Evolutionary conservation across 495 filamentous ascomycete genomes (phyloP).

Genomic region (Barbatosphaeria neglecta): DNA sequence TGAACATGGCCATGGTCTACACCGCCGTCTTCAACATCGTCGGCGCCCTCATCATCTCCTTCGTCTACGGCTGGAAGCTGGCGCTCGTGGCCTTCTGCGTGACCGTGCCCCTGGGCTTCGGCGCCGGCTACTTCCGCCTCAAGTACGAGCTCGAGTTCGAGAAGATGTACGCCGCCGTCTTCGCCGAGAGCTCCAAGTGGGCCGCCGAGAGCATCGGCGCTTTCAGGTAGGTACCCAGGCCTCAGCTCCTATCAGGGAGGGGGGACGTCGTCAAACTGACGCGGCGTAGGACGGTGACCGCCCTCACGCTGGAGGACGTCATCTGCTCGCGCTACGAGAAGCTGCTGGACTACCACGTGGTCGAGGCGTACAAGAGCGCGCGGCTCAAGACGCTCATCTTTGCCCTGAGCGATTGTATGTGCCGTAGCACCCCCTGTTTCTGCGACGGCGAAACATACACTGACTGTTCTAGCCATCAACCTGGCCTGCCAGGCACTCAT

Average conservation of each 20-base stretch:
- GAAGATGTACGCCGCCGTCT: constrained; percentile 42
- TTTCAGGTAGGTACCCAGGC: constrained; percentile 15
- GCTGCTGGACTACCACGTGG: constrained; percentile 27
- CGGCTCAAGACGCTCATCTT: constrained; percentile 31
- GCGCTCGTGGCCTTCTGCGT: constrained; percentile 38
- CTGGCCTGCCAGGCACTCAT: constrained; percentile 36
- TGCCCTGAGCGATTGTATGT: constrained; percentile 29
- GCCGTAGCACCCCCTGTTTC: no score
- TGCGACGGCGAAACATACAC: no score
- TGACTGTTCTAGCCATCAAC: constrained; percentile 9
- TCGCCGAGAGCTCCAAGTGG: constrained; percentile 46
- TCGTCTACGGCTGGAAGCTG: constrained; percentile 48
- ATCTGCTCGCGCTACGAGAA: constrained; percentile 34
- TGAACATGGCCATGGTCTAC: constrained; percentile 42
- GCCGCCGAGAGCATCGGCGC: constrained; percentile 50
- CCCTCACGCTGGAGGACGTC: constrained; percentile 42
- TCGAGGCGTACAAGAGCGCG: constrained; percentile 29
- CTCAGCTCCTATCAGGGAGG: neutral
- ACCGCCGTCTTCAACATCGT: constrained; percentile 38
- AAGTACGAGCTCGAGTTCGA: constrained; percentile 46
- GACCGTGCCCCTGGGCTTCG: constrained; percentile 34
- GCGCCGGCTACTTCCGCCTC: constrained; percentile 38
- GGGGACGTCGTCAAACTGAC: neutral
- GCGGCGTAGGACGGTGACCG: constrained; percentile 42
- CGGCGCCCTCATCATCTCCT: constrained; percentile 37